Base-by-base conservation (phyloP, 371 early-diverging fungal species). In the Ordospora pajunii region DNA sequence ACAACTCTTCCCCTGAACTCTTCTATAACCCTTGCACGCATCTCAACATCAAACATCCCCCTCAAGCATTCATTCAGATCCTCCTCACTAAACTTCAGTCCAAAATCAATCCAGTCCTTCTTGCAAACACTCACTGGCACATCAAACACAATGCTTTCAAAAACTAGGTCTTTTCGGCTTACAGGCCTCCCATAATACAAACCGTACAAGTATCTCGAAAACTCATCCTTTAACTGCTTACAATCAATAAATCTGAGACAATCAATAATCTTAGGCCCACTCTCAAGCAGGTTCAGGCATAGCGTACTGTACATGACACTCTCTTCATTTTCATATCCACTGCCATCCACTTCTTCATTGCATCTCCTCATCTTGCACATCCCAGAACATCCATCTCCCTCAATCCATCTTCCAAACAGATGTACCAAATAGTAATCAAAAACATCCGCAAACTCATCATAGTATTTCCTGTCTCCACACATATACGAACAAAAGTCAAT, bases 401-500 rank as follows among this genome's bases (percentile, higher is more conserved):
- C 27, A 2, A 32, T 22, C 42, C 48, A 37, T 9, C 6, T 37
- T 7, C 32, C 32, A 51, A 49, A 65, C 58, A 73, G 6, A 58
- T 53, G 42, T 0, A 68, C 43, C 21, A 78, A 44, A n/a, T 48
- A 53, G 23, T 67, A 73, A 58, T 78, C 69, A 54, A 68, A 68
- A 7, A 78, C 17, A 73, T 78, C 78, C 3, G 42, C 62, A 27
- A 73, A 66, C 1, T 1, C 12, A n/a, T 58, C 48, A 48, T 58
- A 71, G 6, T 54, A 71, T 8, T 12, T 17, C 9, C 32, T n/a
- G 14, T 62, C 46, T 58, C 74, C 62, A 32, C 51, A 32, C 25
- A 74, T 40, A 65, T 78, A 78, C 1, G 67, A 50, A 40, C 74
- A 73, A 22, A 73, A 68, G 37, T 62, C 50, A 17, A 75, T 6